Evolutionary conservation across 2,329 filamentous ascomycete species (phyloP).

Genomic region (Nothophoma quercina): DNA sequence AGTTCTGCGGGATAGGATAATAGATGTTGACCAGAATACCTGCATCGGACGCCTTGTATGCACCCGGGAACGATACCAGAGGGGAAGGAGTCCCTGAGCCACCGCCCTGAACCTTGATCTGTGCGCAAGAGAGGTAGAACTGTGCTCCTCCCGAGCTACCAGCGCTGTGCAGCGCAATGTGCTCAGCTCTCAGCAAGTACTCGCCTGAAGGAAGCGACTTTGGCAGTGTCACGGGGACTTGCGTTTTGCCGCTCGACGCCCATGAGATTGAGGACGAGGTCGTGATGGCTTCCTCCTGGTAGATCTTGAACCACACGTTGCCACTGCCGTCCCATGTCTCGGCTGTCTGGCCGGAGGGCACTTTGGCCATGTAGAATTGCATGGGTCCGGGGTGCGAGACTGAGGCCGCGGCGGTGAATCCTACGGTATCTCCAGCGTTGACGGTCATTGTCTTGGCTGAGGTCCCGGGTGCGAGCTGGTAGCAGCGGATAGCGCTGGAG

Average conservation of each 20-base stretch:
- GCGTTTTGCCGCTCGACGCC: neutral
- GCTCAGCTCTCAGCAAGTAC: slow-evolving; percentile 57
- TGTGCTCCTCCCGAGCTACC: slow-evolving; percentile 45
- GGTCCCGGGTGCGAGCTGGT: slow-evolving; percentile 31
- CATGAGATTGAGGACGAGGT: slow-evolving; percentile 1
- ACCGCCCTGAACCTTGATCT: slow-evolving; percentile 52
- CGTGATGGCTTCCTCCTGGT: slow-evolving; percentile 24
- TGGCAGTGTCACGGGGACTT: slow-evolving; percentile 50
- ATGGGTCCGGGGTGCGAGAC: slow-evolving; percentile 46
- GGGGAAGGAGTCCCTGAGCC: slow-evolving; percentile 47
- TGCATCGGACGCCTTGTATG: slow-evolving; percentile 31
- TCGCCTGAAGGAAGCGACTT: slow-evolving; percentile 51
- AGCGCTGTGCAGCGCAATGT: slow-evolving; percentile 56
- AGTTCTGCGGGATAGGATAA: slow-evolving; percentile 9
- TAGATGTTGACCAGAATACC: slow-evolving; percentile 22
- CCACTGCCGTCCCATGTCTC: slow-evolving; percentile 43
- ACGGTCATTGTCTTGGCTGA: slow-evolving; percentile 18
- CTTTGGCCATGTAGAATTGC: slow-evolving; percentile 50
- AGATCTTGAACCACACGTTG: slow-evolving; percentile 48
- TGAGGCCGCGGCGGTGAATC: slow-evolving; percentile 37
- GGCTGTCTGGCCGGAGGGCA: slow-evolving; percentile 37
- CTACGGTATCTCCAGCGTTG: slow-evolving; percentile 39
- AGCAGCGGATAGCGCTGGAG: slow-evolving; percentile 41
- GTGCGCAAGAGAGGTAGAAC: slow-evolving; percentile 57
- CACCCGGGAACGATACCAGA: slow-evolving; percentile 52